Percentiles rank a stretch among this genome's conserved stretches.
These are phyloP conservation scores for Dillenia suffruticosa DNA, from an alignment of 164 flowering plant species.

Conservation along the genomic window DNA sequence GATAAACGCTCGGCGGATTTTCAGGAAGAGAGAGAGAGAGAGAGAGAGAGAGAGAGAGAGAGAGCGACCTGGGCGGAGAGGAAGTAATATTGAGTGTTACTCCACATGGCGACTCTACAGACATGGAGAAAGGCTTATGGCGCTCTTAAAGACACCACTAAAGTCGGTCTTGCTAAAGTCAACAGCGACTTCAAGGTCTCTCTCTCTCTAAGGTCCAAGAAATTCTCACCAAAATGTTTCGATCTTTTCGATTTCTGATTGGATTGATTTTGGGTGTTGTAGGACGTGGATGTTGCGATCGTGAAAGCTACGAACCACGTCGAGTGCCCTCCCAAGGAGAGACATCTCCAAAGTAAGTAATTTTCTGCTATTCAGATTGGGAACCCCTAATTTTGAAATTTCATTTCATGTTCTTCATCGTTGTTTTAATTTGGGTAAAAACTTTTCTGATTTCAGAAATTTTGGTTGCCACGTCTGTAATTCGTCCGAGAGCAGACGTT, in stretches of 20 bases:
- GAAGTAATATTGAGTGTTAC: constrained; percentile 5
- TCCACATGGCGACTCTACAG: constrained; percentile 64
- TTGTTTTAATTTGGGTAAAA: neutral
- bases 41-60: neutral
- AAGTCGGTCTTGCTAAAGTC: constrained; percentile 86
- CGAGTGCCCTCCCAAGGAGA: constrained; percentile 91
- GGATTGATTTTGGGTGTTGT: neutral
- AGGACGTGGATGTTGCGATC: constrained; percentile 98
- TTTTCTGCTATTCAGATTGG: constrained; percentile 3
- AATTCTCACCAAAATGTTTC: neutral
- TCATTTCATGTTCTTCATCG: neutral
- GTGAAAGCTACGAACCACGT: constrained; percentile 98
- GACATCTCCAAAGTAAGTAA: constrained; percentile 81
- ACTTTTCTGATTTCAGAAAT: constrained; percentile 50
- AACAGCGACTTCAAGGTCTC: constrained; percentile 83
- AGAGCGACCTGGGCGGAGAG: constrained; percentile 9
- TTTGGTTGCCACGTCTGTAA: constrained; percentile 66
- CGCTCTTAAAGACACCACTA: constrained; percentile 86
- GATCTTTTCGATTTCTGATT: constrained; percentile 2
- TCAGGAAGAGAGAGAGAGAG: neutral
- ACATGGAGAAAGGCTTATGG: constrained; percentile 84
- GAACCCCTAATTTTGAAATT: neutral
- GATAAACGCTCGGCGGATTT: neutral
- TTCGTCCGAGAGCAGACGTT: constrained; percentile 95
- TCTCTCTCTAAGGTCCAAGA: neutral